phyloP scores from a whole-genome alignment of 140 eudicot species.

The Senecio squalidus region DNA sequence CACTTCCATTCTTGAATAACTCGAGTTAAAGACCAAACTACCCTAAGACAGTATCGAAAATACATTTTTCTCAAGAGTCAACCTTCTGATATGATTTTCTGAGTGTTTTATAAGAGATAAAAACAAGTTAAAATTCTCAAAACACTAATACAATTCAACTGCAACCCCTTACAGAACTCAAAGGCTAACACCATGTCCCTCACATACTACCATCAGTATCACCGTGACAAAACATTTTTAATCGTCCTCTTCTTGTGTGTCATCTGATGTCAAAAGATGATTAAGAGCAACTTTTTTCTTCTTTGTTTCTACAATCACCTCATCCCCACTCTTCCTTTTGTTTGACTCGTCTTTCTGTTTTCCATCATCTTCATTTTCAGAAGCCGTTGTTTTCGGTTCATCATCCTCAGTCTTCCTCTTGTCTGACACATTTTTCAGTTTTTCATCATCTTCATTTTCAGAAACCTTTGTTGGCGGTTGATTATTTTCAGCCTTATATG shows the following conservation, averaged over 20 bases:
- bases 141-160: no score
- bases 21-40: no score
- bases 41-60: no score
- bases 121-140: no score
- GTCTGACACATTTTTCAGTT: constrained; percentile 13
- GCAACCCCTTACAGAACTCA: not conserved
- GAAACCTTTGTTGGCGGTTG: constrained; percentile 21
- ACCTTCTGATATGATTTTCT: no score
- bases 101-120: no score
- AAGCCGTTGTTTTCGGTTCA: not conserved
- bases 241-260: constrained; percentile 74
- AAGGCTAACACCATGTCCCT: not conserved
- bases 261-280: constrained; percentile 81
- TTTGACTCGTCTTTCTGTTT: constrained; percentile 37
- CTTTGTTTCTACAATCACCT: constrained; percentile 35
- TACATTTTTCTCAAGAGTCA: no score
- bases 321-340: constrained; percentile 58
- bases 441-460: no score
- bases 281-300: constrained; percentile 64
- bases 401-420: not conserved
- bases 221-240: constrained; percentile 5
- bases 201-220: constrained; percentile 7
- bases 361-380: constrained; percentile 24
- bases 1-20: no score
- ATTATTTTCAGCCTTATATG: constrained; percentile 18